Conservation (phyloP, 768 basidiomycete genomes). For the Rhodotorula babjevae region DNA sequence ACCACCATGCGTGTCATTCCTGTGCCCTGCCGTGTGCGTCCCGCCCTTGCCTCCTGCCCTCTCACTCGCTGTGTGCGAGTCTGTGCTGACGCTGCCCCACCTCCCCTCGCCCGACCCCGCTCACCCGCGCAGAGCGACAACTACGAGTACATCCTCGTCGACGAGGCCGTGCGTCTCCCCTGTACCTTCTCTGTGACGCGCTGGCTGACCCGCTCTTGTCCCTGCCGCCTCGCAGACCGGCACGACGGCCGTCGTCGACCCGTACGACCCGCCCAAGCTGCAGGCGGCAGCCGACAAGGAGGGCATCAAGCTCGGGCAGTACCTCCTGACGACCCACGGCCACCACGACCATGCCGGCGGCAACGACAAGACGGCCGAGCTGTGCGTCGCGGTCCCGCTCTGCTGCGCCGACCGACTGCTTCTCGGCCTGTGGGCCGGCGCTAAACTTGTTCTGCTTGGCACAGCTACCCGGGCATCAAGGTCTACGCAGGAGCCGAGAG, state of each 20-base stretch:
- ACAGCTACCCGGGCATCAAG: constrained; percentile 54
- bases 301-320: constrained; percentile 61
- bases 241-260: constrained; percentile 70
- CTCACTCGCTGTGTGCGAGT: background rate
- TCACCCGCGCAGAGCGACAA: constrained; percentile 19
- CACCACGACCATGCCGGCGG: constrained; percentile 65
- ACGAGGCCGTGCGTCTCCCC: background rate
- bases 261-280: constrained; percentile 64
- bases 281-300: constrained; percentile 59
- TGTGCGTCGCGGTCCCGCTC: background rate
- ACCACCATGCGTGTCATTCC: constrained; percentile 27
- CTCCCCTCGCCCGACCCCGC: background rate
- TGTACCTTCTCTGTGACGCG: no score
- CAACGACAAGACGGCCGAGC: constrained; percentile 58
- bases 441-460: no score
- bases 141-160: constrained; percentile 36
- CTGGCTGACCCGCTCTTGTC: no score
- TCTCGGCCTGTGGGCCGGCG: no score
- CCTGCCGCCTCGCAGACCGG: constrained; percentile 51
- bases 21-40: constrained; percentile 33
- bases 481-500: constrained; percentile 78
- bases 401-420: no score
- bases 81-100: background rate
- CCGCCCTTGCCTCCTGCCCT: no score
- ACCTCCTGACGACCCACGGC: constrained; percentile 78